Base-by-base conservation (phyloP, 176 grass and related monocot species). In the Oryza brachyantha region DNA sequence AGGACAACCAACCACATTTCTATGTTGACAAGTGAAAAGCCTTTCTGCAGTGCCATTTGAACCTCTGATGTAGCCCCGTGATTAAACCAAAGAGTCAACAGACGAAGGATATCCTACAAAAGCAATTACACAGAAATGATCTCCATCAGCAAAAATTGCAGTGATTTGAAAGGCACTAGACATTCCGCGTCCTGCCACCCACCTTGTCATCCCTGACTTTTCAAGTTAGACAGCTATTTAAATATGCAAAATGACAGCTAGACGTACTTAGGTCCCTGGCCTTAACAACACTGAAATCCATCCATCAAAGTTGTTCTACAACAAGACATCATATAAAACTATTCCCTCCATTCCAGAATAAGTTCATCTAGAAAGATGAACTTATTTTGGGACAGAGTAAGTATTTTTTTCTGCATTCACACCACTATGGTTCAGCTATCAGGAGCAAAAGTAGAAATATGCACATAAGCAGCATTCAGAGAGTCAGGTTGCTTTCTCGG, bases 1-100 rank as follows among this genome's bases (percentile, higher is more conserved):
- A 98, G 73, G 78, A 98, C 95, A 80, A 94, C 95, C 80, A 98
- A 77, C 95, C 95, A 98, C 92, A 98, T 94, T 86, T 98, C 95
- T 83, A 98, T 98, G 73, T 92, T 98, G 31, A 98, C 95, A 89
- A 86, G 92, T 71, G 37, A 80, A 94, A 98, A 98, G 52, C 95
- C 95, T 43, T 92, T 87, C 72, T 94, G 83, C 72, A 98, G 76
- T 31, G 95, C 95, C 80, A 78, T 87, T 84, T 98, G 92, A 84
- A 98, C 95, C 72, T 98, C 92, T 59, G 79, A 83, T 48, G 92
- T 94, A 72, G 85, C 43, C 69, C 95, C 95, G 75, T 98, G 80
- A 77, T 94, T 98, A 84, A 98, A 98, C 95, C 95, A 98, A 75
- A 98, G 85, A 50, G 95, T 98, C 70, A 98, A 89, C 19, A 98